Conservation (phyloP, 176 grass and related monocot species). For the barley (Hordeum vulgare) region DNA sequence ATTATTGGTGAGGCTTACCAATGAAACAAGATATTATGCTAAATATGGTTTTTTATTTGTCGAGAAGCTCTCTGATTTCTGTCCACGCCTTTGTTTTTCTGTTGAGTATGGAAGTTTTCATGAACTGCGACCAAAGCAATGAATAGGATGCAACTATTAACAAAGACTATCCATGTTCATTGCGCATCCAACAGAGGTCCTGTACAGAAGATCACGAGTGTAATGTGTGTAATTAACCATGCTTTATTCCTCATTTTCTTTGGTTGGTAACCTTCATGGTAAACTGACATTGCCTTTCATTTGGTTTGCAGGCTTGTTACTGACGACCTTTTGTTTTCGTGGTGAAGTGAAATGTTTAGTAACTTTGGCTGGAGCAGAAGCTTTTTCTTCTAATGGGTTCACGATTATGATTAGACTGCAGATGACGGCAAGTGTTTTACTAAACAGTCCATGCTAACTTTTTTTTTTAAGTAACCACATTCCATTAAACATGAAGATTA, state of each 20-base stretch:
- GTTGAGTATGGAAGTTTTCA: conserved; percentile 57
- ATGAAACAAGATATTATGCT: neutral
- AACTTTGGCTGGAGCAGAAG: neutral
- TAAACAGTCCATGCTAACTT: neutral
- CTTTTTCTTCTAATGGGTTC: neutral
- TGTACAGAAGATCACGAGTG: conserved; percentile 4
- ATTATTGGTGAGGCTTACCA: neutral
- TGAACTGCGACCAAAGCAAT: conserved; percentile 39
- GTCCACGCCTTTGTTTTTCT: neutral
- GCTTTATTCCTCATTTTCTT: neutral
- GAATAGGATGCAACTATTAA: conserved; percentile 44
- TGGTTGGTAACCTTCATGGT: neutral
- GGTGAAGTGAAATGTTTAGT: neutral
- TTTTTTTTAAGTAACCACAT: too few species aligned
- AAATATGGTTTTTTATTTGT: neutral
- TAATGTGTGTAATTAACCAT: conserved; percentile 2
- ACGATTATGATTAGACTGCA: neutral
- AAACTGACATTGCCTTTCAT: neutral
- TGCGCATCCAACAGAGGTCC: conserved; percentile 52
- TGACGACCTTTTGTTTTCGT: neutral
- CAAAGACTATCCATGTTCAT: conserved; percentile 48
- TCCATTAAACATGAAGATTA: too few species aligned
- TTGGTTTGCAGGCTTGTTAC: neutral
- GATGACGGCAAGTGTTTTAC: neutral
- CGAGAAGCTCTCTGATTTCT: neutral